phyloP scores from a whole-genome alignment of 139 green algal species.

The Coelastrella sp. region DNA sequence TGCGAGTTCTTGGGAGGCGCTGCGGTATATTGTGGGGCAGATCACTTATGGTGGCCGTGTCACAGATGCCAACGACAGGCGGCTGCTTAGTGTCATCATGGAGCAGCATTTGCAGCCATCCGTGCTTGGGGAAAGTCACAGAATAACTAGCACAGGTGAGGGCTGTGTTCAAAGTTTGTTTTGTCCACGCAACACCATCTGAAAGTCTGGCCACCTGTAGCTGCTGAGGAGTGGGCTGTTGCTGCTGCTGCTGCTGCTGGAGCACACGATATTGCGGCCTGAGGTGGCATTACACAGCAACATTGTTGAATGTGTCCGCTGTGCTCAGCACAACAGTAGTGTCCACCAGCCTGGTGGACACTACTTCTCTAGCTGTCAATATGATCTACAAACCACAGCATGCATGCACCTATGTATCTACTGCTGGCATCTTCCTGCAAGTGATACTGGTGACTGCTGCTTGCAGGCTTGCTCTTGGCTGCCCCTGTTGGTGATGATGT shows the following conservation, averaged over 20 bases:
- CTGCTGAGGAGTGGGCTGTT: not conserved
- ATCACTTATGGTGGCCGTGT: slow-evolving; percentile 92
- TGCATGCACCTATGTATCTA: no score
- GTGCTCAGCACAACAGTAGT: no score
- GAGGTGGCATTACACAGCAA: no score
- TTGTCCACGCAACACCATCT: not conserved
- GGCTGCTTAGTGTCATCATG: slow-evolving; percentile 75
- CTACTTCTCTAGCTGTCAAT: no score
- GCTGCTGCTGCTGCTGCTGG: not conserved
- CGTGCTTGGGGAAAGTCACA: not conserved
- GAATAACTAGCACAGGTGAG: slow-evolving; percentile 9
- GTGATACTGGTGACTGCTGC: no score
- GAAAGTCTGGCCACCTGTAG: not conserved
- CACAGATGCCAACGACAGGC: slow-evolving; percentile 88
- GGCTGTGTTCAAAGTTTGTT: not conserved
- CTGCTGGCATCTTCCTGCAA: no score
- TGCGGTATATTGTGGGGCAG: slow-evolving; percentile 82
- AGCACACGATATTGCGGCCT: no score
- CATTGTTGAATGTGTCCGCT: no score
- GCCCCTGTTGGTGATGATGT: slow-evolving; percentile 20
- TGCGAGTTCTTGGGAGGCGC: slow-evolving; percentile 43
- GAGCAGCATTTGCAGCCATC: slow-evolving; percentile 59
- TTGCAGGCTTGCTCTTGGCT: not conserved
- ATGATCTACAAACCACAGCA: no score
- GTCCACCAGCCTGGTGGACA: no score